Conservation (phyloP, 176 grass and related monocot genomes). For the Oropetium thomaeum region DNA sequence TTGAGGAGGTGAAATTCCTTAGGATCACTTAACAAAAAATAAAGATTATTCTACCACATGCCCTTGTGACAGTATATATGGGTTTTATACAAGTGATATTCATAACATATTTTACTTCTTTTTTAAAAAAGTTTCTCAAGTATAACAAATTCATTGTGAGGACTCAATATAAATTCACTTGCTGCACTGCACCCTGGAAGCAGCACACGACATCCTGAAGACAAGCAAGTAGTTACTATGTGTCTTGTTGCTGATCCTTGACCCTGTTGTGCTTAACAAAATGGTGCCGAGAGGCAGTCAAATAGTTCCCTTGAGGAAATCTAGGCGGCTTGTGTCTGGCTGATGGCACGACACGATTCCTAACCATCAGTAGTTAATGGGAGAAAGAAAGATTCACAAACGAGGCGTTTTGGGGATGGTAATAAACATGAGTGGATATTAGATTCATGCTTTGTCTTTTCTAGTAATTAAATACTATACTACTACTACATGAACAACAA, state of each 20-base stretch:
- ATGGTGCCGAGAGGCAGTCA: constrained; percentile 20
- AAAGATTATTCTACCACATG: not conserved
- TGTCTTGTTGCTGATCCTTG: constrained; percentile 30
- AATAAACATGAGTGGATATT: constrained; percentile 19
- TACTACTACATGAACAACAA: no score
- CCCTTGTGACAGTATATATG: not conserved
- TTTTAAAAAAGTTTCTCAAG: not conserved
- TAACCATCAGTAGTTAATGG: constrained; percentile 1
- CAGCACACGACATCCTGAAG: constrained; percentile 33
- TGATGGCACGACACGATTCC: not conserved
- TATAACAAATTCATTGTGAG: not conserved
- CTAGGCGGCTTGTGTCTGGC: not conserved
- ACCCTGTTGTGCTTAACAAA: constrained; percentile 8
- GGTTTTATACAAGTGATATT: no score
- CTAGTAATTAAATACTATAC: no score
- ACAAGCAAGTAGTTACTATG: constrained; percentile 31
- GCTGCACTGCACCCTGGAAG: not conserved
- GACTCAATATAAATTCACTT: not conserved
- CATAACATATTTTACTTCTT: no score
- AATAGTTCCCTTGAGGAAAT: constrained; percentile 31
- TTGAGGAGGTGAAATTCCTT: not conserved
- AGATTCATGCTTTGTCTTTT: constrained; percentile 17
- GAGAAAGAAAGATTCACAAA: no score
- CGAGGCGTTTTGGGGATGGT: constrained; percentile 29
- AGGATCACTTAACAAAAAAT: not conserved